A percentile compares a stretch with the other conserved stretches of the same genome.
These are phyloP conservation scores for Melanomma pulvis-pyrius DNA, from an alignment of 495 filamentous ascomycete species.

Conservation along the genomic window DNA sequence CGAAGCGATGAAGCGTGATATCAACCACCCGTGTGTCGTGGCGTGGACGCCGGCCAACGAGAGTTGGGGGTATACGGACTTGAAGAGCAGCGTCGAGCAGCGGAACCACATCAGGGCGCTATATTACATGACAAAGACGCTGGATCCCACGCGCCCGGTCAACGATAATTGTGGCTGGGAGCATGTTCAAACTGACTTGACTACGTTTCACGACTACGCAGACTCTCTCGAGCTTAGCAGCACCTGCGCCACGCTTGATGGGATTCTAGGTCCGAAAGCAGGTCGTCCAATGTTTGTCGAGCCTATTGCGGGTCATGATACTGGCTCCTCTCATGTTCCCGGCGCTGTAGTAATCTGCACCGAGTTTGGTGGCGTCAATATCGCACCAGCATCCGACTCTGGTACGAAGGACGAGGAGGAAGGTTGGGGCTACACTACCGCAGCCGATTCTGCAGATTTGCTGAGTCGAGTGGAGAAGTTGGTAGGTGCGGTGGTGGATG, in stretches of 20 bases:
- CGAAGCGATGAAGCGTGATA: conserved; percentile 59
- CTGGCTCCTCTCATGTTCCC: conserved; percentile 50
- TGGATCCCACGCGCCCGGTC: conserved; percentile 61
- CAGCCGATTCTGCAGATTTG: conserved; percentile 36
- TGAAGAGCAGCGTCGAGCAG: conserved; percentile 56
- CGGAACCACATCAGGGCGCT: conserved; percentile 60
- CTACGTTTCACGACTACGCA: conserved; percentile 64
- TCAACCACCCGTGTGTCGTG: conserved; percentile 64
- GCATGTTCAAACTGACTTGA: conserved; percentile 60
- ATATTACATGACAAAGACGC: conserved; percentile 62
- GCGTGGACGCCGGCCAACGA: conserved; percentile 66
- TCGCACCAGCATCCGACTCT: conserved; percentile 50
- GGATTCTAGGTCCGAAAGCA: conserved; percentile 52
- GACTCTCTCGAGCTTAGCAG: conserved; percentile 53
- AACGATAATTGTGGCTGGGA: conserved; percentile 71
- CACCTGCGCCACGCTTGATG: conserved; percentile 51
- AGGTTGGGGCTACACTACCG: conserved; percentile 45
- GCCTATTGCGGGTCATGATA: conserved; percentile 48
- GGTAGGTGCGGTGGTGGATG: conserved; percentile 36
- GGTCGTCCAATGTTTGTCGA: conserved; percentile 55
- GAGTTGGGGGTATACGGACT: conserved; percentile 60
- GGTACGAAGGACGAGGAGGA: conserved; percentile 35
- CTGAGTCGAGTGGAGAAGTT: conserved; percentile 39
- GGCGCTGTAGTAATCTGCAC: conserved; percentile 60
- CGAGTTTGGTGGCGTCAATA: conserved; percentile 65